Evolutionary conservation across 352 stramenopile genomes (phyloP).

Genomic region (Achlya hypogyna): DNA sequence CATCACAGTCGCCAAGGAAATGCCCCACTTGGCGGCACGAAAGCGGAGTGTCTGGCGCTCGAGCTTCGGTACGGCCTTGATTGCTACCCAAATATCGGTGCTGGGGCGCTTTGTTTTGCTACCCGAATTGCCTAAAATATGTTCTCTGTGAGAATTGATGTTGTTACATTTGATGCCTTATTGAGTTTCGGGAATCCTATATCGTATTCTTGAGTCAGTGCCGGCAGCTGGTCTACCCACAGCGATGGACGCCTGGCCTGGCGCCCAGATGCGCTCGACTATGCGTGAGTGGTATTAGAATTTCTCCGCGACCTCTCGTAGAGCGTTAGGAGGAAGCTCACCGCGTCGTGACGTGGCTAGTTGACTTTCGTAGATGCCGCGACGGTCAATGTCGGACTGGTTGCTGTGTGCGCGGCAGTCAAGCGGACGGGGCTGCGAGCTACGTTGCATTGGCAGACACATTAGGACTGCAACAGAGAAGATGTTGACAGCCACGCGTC

Average conservation of each 20-base stretch:
- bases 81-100: neutral
- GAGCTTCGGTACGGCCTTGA: neutral
- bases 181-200: neutral
- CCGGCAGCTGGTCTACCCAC: neutral
- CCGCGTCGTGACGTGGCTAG: neutral
- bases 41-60: neutral
- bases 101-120: neutral
- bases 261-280: neutral
- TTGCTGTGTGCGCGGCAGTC: neutral
- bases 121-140: slow-evolving; percentile 2
- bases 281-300: neutral
- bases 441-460: neutral
- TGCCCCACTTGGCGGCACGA: neutral
- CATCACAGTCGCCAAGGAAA: neutral
- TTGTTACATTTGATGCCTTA: neutral
- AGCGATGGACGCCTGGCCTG: neutral
- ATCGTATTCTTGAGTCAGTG: neutral
- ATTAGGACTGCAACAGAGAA: too few species aligned
- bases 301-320: neutral
- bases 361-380: neutral
- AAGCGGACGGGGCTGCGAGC: neutral
- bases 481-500: neutral
- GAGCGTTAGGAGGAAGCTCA: neutral
- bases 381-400: neutral
- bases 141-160: neutral